phyloP scores from a whole-genome alignment of 2,329 filamentous ascomycete species.

The Intubia oerlemansii region DNA sequence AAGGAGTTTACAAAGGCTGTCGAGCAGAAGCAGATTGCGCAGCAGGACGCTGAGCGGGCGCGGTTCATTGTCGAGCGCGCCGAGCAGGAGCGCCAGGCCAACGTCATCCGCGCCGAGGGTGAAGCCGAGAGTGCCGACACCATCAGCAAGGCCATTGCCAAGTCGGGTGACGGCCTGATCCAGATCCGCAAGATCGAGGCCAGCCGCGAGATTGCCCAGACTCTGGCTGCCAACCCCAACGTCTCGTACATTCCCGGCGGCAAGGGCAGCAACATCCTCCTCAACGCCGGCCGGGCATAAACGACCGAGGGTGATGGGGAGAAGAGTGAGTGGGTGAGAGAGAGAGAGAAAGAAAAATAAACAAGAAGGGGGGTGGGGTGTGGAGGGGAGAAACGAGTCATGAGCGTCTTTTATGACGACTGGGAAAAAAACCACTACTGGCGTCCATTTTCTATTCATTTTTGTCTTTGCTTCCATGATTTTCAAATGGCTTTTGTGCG shows the following conservation, averaged over 20 bases:
- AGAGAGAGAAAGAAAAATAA: neutral
- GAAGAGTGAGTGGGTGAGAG: too few species aligned
- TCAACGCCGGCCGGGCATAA: conserved; percentile 26
- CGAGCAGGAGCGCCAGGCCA: conserved; percentile 96
- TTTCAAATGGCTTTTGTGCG: neutral
- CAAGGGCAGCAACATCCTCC: conserved; percentile 28
- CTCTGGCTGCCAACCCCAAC: conserved; percentile 76
- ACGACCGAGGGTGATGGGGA: too few species aligned
- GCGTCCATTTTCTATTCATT: conserved; percentile 3
- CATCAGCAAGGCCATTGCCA: conserved; percentile 76
- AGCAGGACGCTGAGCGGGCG: conserved; percentile 93
- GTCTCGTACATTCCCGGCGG: conserved; percentile 83
- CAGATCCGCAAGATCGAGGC: conserved; percentile 96
- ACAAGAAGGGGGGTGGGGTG: neutral
- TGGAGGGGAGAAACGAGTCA: neutral
- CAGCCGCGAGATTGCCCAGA: conserved; percentile 83
- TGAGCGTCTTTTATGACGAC: conserved; percentile 1
- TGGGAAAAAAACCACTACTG: conserved; percentile 5
- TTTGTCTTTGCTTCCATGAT: neutral
- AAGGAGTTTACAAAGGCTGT: conserved; percentile 97
- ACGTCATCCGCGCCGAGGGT: conserved; percentile 93
- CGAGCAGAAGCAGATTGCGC: conserved; percentile 99
- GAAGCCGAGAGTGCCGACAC: conserved; percentile 94
- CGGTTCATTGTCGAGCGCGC: conserved; percentile 97
- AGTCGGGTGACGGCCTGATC: conserved; percentile 80